Evolutionary conservation across 495 filamentous ascomycete species (phyloP).

Genomic region (Talaromyces adpressus): DNA sequence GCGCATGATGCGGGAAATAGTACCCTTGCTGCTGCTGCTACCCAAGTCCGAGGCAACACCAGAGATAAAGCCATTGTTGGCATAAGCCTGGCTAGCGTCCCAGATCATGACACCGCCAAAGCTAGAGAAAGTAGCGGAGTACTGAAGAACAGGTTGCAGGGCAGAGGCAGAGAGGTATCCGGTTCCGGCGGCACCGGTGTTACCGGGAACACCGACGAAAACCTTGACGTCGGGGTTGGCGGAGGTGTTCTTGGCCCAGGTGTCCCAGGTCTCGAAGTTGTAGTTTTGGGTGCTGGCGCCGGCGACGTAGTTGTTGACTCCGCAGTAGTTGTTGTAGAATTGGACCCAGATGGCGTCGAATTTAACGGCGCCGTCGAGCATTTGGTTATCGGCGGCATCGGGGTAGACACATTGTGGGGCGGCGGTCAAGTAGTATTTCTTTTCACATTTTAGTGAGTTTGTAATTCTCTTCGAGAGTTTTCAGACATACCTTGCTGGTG

Average conservation of each 20-base stretch:
- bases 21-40: slow-evolving; percentile 5
- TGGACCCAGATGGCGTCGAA: slow-evolving; percentile 65
- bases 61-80: slow-evolving; percentile 50
- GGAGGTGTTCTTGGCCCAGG: slow-evolving; percentile 57
- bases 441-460: no score
- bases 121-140: slow-evolving; percentile 46
- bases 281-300: slow-evolving; percentile 46
- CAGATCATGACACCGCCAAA: slow-evolving; percentile 70
- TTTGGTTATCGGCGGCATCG: slow-evolving; percentile 50
- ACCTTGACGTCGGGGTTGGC: slow-evolving; percentile 59
- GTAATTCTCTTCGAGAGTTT: background rate
- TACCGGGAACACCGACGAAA: slow-evolving; percentile 59
- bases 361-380: slow-evolving; percentile 42
- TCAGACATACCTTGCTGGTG: slow-evolving; percentile 22
- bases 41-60: slow-evolving; percentile 14
- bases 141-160: slow-evolving; percentile 42
- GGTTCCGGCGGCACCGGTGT: slow-evolving; percentile 45
- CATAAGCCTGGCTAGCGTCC: slow-evolving; percentile 58
- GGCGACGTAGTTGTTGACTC: slow-evolving; percentile 43
- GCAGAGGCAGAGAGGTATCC: slow-evolving; percentile 46
- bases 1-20: slow-evolving; percentile 12
- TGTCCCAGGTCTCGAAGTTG: slow-evolving; percentile 66
- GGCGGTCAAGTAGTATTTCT: slow-evolving; percentile 51
- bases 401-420: slow-evolving; percentile 65
- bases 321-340: slow-evolving; percentile 73